Evolutionary conservation across 2,329 filamentous ascomycete species (phyloP).

Genomic region (Ilyonectria mors-panacis): DNA sequence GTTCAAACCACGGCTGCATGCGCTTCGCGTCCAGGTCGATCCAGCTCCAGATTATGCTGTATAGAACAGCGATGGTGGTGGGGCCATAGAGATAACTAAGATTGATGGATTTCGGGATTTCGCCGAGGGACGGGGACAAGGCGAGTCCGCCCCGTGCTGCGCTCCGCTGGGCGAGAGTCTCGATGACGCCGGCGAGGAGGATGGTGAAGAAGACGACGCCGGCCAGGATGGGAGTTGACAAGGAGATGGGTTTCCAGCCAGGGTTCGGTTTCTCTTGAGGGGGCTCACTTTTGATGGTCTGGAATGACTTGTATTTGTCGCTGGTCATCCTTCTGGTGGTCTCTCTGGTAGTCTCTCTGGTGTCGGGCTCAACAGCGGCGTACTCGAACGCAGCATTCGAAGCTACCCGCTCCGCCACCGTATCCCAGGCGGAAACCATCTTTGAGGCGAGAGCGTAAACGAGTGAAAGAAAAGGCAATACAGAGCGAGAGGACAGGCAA

Average conservation of each 20-base stretch:
- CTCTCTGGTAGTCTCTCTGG: constrained; percentile 4
- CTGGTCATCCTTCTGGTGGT: constrained; percentile 5
- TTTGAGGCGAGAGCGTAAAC: background rate
- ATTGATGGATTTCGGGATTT: constrained; percentile 53
- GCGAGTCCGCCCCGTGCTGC: constrained; percentile 58
- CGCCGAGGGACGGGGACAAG: constrained; percentile 39
- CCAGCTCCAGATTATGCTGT: constrained; percentile 72
- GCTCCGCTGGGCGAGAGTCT: constrained; percentile 60
- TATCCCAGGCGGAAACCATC: constrained; percentile 23
- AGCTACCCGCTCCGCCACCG: constrained; percentile 18
- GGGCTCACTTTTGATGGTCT: background rate
- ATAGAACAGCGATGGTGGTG: constrained; percentile 67
- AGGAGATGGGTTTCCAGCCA: constrained; percentile 45
- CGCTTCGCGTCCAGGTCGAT: constrained; percentile 72
- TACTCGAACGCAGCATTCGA: constrained; percentile 16
- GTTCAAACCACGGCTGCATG: constrained; percentile 72
- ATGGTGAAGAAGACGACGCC: constrained; percentile 55
- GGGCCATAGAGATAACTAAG: constrained; percentile 67
- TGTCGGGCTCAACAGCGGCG: constrained; percentile 14
- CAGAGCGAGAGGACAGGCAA: background rate
- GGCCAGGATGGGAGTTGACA: constrained; percentile 53
- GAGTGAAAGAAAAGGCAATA: background rate
- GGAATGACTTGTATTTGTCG: background rate
- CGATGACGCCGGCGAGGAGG: constrained; percentile 59
- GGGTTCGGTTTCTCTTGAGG: accelerated